phyloP scores from a whole-genome alignment of 2,329 filamentous ascomycete genomes.

The Cercospora berteroae region DNA sequence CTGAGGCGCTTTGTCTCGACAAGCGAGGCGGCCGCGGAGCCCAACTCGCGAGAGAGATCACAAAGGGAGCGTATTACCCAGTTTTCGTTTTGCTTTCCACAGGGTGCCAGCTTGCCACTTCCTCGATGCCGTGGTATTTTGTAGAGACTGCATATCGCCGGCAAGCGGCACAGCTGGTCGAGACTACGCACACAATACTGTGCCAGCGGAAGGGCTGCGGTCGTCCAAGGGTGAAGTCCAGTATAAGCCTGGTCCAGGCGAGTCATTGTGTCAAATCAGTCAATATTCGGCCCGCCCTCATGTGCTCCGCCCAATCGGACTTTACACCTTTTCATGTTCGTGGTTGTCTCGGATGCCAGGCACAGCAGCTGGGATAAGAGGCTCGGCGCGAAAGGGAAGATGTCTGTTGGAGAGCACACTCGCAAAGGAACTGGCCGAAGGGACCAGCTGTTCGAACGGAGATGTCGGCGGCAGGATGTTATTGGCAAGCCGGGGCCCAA shows the following conservation, averaged over 20 bases:
- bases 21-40: no score
- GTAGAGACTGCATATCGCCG: not conserved
- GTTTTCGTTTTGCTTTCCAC: no score
- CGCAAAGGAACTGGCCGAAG: not conserved
- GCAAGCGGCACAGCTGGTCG: not conserved
- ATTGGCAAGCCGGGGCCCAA: not conserved
- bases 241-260: not conserved
- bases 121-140: not conserved
- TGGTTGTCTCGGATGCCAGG: not conserved
- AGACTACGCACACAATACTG: not conserved
- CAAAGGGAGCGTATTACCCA: no score
- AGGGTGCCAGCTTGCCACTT: no score
- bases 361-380: not conserved
- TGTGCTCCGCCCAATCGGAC: not conserved
- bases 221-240: not conserved
- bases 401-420: not conserved
- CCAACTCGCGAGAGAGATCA: no score
- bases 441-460: not conserved
- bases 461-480: not conserved
- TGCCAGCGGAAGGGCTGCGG: not conserved
- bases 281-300: not conserved
- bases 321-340: not conserved
- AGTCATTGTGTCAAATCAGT: slow-evolving; percentile 3
- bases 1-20: no score
- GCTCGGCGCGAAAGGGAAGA: not conserved